A percentile compares a stretch with the other conserved stretches of the same genome.
Evolutionary conservation across 768 basidiomycete genomes (phyloP).

Genomic region (Mycena filopes): DNA sequence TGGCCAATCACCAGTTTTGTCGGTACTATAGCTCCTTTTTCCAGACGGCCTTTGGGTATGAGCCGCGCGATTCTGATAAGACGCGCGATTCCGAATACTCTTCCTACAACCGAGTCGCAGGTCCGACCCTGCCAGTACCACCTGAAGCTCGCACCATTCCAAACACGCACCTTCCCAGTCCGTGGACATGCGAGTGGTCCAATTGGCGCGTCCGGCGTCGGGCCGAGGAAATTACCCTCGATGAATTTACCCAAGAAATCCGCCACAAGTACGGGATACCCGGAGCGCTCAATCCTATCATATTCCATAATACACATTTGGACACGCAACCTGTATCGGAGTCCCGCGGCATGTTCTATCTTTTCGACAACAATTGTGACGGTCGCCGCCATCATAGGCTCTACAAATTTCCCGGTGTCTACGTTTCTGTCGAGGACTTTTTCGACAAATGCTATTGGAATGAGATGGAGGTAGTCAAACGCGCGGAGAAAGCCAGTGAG

Average conservation of each 20-base stretch:
- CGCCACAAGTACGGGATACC: not conserved
- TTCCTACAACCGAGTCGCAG: no score
- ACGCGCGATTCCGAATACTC: no score
- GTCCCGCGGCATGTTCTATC: not conserved
- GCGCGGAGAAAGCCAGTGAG: not conserved
- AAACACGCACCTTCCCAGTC: not conserved
- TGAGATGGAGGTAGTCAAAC: not conserved
- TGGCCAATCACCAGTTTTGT: no score
- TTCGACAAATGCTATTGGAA: not conserved
- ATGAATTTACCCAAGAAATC: not conserved
- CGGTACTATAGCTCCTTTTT: no score
- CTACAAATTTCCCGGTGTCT: not conserved
- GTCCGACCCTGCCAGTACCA: no score
- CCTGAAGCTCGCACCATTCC: not conserved
- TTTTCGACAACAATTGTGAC: not conserved
- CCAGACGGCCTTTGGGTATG: no score
- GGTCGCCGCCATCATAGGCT: not conserved
- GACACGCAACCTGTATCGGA: not conserved
- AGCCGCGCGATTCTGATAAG: no score
- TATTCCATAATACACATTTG: not conserved
- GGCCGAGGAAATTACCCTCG: not conserved
- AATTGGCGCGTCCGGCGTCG: not conserved
- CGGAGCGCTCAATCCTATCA: not conserved
- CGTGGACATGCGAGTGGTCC: not conserved
- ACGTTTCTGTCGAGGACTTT: not conserved